Evolutionary conservation across 2,329 filamentous ascomycete species (phyloP).

Genomic region (Exophiala bonariae): DNA sequence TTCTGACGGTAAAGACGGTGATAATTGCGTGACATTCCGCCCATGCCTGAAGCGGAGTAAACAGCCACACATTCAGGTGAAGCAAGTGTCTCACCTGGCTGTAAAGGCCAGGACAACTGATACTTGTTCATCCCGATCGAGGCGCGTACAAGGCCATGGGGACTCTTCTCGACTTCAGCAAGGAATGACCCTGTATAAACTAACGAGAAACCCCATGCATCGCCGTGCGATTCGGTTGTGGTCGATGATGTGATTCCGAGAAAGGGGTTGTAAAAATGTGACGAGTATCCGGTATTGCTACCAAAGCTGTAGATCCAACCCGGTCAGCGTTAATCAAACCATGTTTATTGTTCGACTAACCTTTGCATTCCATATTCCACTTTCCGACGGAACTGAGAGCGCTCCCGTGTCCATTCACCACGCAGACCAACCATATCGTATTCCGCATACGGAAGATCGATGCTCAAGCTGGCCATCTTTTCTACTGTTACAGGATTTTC

Average conservation of each 20-base stretch:
- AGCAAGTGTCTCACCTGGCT: slow-evolving; percentile 56
- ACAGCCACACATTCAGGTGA: slow-evolving; percentile 65
- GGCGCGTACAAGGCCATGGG: slow-evolving; percentile 62
- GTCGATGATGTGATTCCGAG: slow-evolving; percentile 56
- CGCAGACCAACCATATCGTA: slow-evolving; percentile 63
- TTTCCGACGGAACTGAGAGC: slow-evolving; percentile 54
- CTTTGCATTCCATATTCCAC: slow-evolving; percentile 49
- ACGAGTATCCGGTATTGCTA: slow-evolving; percentile 62
- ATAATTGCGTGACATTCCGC: slow-evolving; percentile 62
- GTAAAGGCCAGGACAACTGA: slow-evolving; percentile 60
- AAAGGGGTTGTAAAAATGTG: slow-evolving; percentile 66
- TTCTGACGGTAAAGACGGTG: slow-evolving; percentile 64
- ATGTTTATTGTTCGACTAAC: not conserved
- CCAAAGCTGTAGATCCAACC: slow-evolving; percentile 43
- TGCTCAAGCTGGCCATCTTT: slow-evolving; percentile 60
- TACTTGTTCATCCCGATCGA: slow-evolving; percentile 61
- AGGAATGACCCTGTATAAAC: slow-evolving; percentile 65
- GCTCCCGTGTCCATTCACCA: slow-evolving; percentile 65
- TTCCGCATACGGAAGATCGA: slow-evolving; percentile 61
- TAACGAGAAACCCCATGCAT: slow-evolving; percentile 66
- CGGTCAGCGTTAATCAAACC: no score
- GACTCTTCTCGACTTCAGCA: slow-evolving; percentile 62
- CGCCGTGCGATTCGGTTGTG: slow-evolving; percentile 61
- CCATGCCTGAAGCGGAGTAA: slow-evolving; percentile 60
- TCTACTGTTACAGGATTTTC: slow-evolving; percentile 54